A percentile compares a stretch with the other conserved stretches of the same genome.
These are phyloP conservation scores for Lycium ferocissimum DNA, from an alignment of 257 asterid genomes.

Conservation along the genomic window DNA sequence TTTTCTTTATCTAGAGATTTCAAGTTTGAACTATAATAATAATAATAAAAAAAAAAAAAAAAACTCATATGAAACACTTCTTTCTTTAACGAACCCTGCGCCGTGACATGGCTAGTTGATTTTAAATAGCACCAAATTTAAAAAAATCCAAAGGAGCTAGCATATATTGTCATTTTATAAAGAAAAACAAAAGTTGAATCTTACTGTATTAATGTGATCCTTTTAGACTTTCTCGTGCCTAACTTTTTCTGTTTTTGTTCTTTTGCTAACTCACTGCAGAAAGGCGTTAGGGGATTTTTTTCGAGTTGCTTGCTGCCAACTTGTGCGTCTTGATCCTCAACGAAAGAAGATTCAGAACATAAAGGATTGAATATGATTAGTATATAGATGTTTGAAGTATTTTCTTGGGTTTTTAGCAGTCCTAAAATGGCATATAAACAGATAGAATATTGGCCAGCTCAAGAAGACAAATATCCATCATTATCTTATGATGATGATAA, in stretches of 20 bases:
- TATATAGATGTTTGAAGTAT: neutral
- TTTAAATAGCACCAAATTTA: neutral
- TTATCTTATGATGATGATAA: neutral
- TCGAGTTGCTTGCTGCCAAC: conserved; percentile 61
- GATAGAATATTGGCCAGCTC: neutral
- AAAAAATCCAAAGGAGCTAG: neutral
- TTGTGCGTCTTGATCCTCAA: conserved; percentile 30
- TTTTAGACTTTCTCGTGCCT: neutral
- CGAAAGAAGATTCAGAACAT: neutral
- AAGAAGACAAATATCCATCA: conserved; percentile 10
- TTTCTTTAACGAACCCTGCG: no score
- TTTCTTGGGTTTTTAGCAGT: neutral
- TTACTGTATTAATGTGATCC: neutral
- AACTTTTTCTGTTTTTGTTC: neutral
- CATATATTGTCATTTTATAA: neutral
- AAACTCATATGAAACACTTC: no score
- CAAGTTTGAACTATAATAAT: no score
- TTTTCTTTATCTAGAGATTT: no score
- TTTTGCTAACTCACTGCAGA: conserved; percentile 45
- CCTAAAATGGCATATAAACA: neutral
- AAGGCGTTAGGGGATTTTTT: conserved; percentile 57
- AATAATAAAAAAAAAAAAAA: no score
- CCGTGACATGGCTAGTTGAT: no score
- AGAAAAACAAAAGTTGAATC: neutral
- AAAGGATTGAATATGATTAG: neutral